These are phyloP conservation scores for Aquilaria yunnanensis DNA, from an alignment of 345 rosid species.

Conservation along the genomic window DNA sequence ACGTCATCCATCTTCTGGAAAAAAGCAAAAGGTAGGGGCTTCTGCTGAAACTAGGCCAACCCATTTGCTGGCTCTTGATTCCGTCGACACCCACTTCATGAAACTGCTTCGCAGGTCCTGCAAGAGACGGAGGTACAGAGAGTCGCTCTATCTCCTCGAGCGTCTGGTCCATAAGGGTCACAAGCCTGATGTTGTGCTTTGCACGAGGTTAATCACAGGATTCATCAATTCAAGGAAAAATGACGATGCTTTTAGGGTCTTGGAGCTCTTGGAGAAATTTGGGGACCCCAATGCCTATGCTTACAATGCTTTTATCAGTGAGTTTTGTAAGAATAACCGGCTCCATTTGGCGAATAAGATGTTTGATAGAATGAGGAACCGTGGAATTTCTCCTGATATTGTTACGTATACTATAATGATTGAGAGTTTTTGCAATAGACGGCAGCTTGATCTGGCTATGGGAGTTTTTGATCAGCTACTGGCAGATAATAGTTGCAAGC, in stretches of 20 bases:
- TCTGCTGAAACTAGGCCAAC: slow-evolving; percentile 34
- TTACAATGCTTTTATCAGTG: slow-evolving; percentile 76
- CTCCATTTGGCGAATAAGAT: slow-evolving; percentile 52
- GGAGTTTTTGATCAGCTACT: slow-evolving; percentile 54
- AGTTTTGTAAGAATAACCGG: slow-evolving; percentile 69
- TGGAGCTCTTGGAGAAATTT: slow-evolving; percentile 65
- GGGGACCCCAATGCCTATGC: slow-evolving; percentile 77
- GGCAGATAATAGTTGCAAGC: slow-evolving; percentile 47
- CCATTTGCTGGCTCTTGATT: slow-evolving; percentile 34
- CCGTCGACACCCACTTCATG: slow-evolving; percentile 3
- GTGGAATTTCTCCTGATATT: slow-evolving; percentile 63
- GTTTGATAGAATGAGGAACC: slow-evolving; percentile 61
- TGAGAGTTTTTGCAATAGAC: slow-evolving; percentile 62
- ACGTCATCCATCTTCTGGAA: slow-evolving; percentile 9
- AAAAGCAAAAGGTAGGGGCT: slow-evolving; percentile 13
- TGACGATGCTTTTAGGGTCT: slow-evolving; percentile 56
- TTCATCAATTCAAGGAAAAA: slow-evolving; percentile 46
- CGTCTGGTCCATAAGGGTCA: slow-evolving; percentile 52
- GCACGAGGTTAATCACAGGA: slow-evolving; percentile 81
- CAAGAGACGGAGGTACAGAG: slow-evolving; percentile 50
- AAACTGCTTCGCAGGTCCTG: slow-evolving; percentile 55
- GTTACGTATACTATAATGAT: slow-evolving; percentile 83
- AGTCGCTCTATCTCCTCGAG: slow-evolving; percentile 70
- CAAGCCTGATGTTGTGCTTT: slow-evolving; percentile 59
- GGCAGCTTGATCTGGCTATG: slow-evolving; percentile 57